Evolutionary conservation across 495 filamentous ascomycete genomes (phyloP).

Genomic region (Podospora fimiseda): DNA sequence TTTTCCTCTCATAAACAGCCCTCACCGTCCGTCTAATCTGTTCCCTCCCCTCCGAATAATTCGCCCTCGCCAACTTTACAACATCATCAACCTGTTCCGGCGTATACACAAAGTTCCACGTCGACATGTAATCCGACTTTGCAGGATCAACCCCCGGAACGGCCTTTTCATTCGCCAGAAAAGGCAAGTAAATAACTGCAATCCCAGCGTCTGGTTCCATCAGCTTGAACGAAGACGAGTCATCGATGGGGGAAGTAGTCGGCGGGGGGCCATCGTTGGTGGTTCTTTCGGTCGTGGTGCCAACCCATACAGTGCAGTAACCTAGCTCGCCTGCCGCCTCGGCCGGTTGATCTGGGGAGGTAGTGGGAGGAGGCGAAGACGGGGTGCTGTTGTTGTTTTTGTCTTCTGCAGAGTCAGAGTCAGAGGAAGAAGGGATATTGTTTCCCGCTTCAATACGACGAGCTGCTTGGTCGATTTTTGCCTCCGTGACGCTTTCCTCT

Average conservation of each 20-base stretch:
- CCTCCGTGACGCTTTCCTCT: slow-evolving; percentile 55
- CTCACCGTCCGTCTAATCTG: slow-evolving; percentile 70
- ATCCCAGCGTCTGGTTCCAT: slow-evolving; percentile 76
- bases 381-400: no score
- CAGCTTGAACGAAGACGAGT: slow-evolving; percentile 65
- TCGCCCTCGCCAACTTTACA: slow-evolving; percentile 73
- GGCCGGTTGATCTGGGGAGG: slow-evolving; percentile 27
- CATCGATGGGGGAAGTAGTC: slow-evolving; percentile 41
- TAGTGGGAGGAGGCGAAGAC: no score
- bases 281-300: slow-evolving; percentile 64
- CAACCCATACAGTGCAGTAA: slow-evolving; percentile 95
- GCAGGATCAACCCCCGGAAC: slow-evolving; percentile 68
- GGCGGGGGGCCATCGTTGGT: slow-evolving; percentile 53
- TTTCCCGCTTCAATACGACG: slow-evolving; percentile 15
- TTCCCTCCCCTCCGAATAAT: slow-evolving; percentile 74
- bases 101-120: slow-evolving; percentile 96
- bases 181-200: slow-evolving; percentile 83
- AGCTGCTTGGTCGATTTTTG: slow-evolving; percentile 46
- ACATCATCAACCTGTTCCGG: slow-evolving; percentile 78
- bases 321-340: slow-evolving; percentile 55
- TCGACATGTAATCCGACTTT: slow-evolving; percentile 76
- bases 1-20: slow-evolving; percentile 92
- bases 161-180: slow-evolving; percentile 74
- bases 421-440: neutral
- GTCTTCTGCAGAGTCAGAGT: no score